A percentile compares a stretch with the other conserved stretches of the same genome.
Evolutionary conservation across 495 filamentous ascomycete species (phyloP).

Genomic region (Penicillium dipodomyicola): DNA sequence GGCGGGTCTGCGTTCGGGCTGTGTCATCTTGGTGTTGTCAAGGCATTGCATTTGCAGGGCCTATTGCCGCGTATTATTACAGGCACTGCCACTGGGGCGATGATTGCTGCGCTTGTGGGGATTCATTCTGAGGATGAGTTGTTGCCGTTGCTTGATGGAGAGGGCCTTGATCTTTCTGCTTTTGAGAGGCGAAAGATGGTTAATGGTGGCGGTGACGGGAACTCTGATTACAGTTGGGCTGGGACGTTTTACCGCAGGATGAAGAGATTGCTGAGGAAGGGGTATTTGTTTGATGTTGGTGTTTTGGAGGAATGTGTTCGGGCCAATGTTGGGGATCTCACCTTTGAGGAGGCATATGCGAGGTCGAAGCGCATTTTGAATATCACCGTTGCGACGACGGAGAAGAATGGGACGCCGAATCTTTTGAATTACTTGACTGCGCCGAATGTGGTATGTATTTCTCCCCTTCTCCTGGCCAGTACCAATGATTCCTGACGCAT

Average conservation of each 20-base stretch:
- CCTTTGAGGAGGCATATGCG: constrained; percentile 90
- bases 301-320: constrained; percentile 83
- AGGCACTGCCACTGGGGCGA: constrained; percentile 84
- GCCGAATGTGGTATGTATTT: constrained; percentile 77
- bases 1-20: constrained; percentile 90
- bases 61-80: constrained; percentile 87
- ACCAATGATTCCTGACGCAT: background rate
- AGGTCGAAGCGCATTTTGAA: constrained; percentile 85
- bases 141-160: constrained; percentile 68
- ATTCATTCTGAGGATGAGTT: constrained; percentile 88
- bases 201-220: constrained; percentile 9
- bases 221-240: constrained; percentile 42
- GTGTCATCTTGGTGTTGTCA: constrained; percentile 89
- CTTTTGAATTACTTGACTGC: constrained; percentile 91
- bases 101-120: constrained; percentile 87
- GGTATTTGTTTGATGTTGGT: constrained; percentile 79
- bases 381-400: constrained; percentile 79
- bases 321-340: constrained; percentile 82
- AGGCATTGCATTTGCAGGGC: constrained; percentile 80
- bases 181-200: constrained; percentile 51
- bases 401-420: constrained; percentile 74
- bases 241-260: constrained; percentile 60
- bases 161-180: constrained; percentile 78
- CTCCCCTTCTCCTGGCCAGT: background rate
- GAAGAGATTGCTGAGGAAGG: constrained; percentile 64